Base-by-base conservation (phyloP, 139 green algal genomes). In the Medakamo hakoo region DNA sequence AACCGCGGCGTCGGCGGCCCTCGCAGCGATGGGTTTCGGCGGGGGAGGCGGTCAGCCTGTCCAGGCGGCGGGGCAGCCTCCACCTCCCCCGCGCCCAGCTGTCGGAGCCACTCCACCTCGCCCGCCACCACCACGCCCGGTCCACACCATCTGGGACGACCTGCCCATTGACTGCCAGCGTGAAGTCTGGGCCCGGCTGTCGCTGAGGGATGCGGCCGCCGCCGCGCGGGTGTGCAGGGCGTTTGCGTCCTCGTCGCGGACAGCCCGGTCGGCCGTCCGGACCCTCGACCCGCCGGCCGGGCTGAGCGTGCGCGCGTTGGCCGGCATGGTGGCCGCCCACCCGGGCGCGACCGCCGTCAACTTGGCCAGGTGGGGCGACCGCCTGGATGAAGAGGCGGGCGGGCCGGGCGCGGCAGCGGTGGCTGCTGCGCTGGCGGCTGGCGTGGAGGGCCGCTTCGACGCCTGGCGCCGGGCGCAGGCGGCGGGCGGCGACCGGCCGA, bases 151-250 rank as follows among this genome's bases (percentile, higher is more conserved):
- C 25, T 69, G 63, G 63, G 63, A 69, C 26, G 18, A 20, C 16
- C 49, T 69, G 31, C 63, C 63, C 49, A 20, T 62, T 21, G 63
- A 68, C 21, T 68, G 63, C 22, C 60, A 65, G 59, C 3, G 27
- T 22, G 4, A 62, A 21, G 29, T 68, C n/a, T 63, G 60, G n/a
- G 16, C 22, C 23, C 32, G 29, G 4, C n/a, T 68, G 20, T 64
- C 48, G 55, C 30, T 21, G 4, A 49, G 30, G 48, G 63, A 69
- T 56, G 26, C 30, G 18, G 23, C 63, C 23, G 4, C 18, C 16
- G 63, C 24, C 27, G 63, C 63, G 14, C 22, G 32, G 9, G n/a
- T 22, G 19, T 63, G 14, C 40, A 21, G 30, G 22, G 30, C 65
- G 27, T 68, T 68, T 30, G 29, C 59, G 18, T 16, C 28, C 22